These are phyloP conservation scores for Biancaea sappan DNA, from an alignment of 306 rosid genomes.

Conservation along the genomic window DNA sequence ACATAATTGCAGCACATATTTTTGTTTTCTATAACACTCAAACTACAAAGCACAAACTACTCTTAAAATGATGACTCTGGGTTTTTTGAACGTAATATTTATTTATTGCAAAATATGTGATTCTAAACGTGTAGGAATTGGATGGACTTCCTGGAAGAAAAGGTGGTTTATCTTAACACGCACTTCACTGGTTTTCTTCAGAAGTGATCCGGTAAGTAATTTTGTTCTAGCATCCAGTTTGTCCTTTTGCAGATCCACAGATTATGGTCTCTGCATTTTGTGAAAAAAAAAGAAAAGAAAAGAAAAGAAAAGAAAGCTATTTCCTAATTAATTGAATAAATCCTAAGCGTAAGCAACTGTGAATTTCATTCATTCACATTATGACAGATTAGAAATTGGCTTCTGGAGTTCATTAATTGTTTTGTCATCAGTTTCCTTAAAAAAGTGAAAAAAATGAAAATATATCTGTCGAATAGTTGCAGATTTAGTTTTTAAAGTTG, in stretches of 20 bases:
- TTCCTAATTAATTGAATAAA: slow-evolving; percentile 14
- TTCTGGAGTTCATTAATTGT: slow-evolving; percentile 1
- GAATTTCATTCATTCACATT: neutral
- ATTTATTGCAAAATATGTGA: slow-evolving; percentile 18
- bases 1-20: neutral
- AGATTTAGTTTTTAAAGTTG: slow-evolving; percentile 21
- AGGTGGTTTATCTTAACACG: slow-evolving; percentile 97
- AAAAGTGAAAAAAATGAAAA: neutral
- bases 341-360: neutral
- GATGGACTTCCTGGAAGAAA: slow-evolving; percentile 99
- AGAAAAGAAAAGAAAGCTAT: neutral
- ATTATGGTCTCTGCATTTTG: neutral
- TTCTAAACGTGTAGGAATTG: slow-evolving; percentile 66
- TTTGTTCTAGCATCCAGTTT: slow-evolving; percentile 30
- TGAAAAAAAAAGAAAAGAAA: neutral
- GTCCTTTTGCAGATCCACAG: neutral
- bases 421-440: slow-evolving; percentile 1
- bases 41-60: slow-evolving; percentile 7
- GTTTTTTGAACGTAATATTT: slow-evolving; percentile 28
- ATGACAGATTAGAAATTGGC: neutral
- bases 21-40: neutral
- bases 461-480: neutral
- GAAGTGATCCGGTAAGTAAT: slow-evolving; percentile 97
- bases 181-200: slow-evolving; percentile 91
- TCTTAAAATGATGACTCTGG: neutral